A percentile compares a stretch with the other conserved stretches of the same genome.
Conservation (phyloP, 768 basidiomycete species). For the Mycena alexandri region DNA sequence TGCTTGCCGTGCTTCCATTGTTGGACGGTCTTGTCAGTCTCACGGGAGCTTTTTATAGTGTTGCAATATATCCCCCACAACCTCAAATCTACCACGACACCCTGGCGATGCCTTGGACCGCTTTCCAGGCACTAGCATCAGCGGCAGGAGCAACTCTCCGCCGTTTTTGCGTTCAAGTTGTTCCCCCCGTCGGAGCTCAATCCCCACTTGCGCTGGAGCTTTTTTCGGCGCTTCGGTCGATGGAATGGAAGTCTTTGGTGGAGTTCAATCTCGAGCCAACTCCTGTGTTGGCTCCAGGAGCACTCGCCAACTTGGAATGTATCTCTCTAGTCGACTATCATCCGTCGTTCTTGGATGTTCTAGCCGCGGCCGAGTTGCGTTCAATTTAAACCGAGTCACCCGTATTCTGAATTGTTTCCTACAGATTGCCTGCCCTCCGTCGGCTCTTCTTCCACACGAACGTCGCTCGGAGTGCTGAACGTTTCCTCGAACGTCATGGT, state of each 20-base stretch:
- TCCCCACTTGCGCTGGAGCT: slow-evolving; percentile 9
- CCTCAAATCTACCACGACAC: slow-evolving; percentile 1
- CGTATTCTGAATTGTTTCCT: background rate
- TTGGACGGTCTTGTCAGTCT: slow-evolving; percentile 13
- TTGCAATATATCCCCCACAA: background rate
- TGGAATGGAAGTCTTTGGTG: slow-evolving; percentile 25
- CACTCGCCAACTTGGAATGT: slow-evolving; percentile 19
- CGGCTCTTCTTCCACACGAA: slow-evolving; percentile 20
- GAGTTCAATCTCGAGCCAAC: slow-evolving; percentile 9
- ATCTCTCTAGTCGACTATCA: slow-evolving; percentile 24
- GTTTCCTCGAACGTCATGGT: slow-evolving; percentile 16
- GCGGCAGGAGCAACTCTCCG: slow-evolving; percentile 3
- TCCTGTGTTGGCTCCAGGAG: background rate
- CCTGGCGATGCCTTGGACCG: background rate
- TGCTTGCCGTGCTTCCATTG: background rate
- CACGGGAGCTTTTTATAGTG: background rate
- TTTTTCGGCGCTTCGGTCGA: slow-evolving; percentile 21
- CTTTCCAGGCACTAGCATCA: background rate
- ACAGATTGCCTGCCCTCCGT: slow-evolving; percentile 23
- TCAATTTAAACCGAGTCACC: background rate
- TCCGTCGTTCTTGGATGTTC: slow-evolving; percentile 14
- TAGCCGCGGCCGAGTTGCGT: slow-evolving; percentile 21
- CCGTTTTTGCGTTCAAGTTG: slow-evolving; percentile 7
- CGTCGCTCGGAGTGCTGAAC: background rate
- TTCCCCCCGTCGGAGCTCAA: background rate